Percentiles rank a stretch among this genome's conserved stretches.
Evolutionary conservation across 148 eudicot species (phyloP).

Genomic region (Arbutus unedo): DNA sequence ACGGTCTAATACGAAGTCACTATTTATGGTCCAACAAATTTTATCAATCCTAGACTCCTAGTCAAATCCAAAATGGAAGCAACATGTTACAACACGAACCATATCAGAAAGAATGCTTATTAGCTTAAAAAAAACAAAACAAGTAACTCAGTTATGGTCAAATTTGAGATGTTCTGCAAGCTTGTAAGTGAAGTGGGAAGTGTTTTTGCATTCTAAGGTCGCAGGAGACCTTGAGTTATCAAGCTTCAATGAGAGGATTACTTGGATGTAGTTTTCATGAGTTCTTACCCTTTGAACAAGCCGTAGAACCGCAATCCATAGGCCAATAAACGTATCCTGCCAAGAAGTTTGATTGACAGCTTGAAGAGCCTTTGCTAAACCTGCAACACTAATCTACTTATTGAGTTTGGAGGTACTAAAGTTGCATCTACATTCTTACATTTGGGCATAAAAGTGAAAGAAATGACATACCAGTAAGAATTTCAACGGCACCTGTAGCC

Average conservation of each 20-base stretch:
- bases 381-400: slow-evolving; percentile 32
- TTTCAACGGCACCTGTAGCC: slow-evolving; percentile 76
- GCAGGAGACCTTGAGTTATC: background rate
- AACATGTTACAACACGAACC: background rate
- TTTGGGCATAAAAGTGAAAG: background rate
- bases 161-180: background rate
- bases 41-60: slow-evolving; percentile 7
- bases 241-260: background rate
- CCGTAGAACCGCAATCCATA: slow-evolving; percentile 84
- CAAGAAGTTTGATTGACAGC: slow-evolving; percentile 74
- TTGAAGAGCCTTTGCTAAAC: slow-evolving; percentile 71
- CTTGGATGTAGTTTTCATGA: slow-evolving; percentile 1
- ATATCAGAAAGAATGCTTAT: background rate
- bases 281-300: slow-evolving; percentile 87
- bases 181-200: slow-evolving; percentile 8
- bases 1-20: background rate
- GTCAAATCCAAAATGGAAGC: background rate
- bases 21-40: background rate
- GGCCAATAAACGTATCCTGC: slow-evolving; percentile 82
- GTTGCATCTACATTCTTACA: background rate
- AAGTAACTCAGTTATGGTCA: background rate
- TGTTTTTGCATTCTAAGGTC: background rate
- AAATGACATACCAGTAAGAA: slow-evolving; percentile 60
- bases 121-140: background rate
- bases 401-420: background rate